phyloP scores from a whole-genome alignment of 306 rosid species.

The Echinosophora koreensis region DNA sequence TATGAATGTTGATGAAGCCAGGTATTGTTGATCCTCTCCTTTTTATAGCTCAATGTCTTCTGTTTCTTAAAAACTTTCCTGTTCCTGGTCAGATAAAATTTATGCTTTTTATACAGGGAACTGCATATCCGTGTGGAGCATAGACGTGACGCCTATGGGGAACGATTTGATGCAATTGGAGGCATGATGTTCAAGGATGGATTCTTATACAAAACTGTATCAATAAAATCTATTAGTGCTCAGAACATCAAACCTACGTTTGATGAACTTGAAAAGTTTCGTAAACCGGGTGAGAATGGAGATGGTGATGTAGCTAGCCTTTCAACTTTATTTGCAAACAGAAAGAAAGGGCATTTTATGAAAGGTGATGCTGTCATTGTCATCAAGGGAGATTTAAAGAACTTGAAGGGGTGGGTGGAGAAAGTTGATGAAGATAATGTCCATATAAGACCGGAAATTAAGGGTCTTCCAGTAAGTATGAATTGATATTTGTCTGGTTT shows the following conservation, averaged over 20 bases:
- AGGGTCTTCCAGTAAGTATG: slow-evolving; percentile 87
- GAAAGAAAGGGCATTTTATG: slow-evolving; percentile 97
- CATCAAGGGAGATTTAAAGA: slow-evolving; percentile 89
- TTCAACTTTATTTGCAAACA: slow-evolving; percentile 86
- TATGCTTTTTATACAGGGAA: slow-evolving; percentile 69
- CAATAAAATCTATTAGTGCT: slow-evolving; percentile 85
- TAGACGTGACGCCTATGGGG: slow-evolving; percentile 89
- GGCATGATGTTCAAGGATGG: slow-evolving; percentile 98
- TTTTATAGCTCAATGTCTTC: slow-evolving; percentile 20
- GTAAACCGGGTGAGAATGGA: slow-evolving; percentile 91
- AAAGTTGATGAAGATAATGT: slow-evolving; percentile 94
- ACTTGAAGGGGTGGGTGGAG: slow-evolving; percentile 96
- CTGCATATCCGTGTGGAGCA: slow-evolving; percentile 94
- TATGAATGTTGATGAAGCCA: slow-evolving; percentile 92
- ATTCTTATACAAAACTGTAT: slow-evolving; percentile 85
- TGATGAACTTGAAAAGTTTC: slow-evolving; percentile 95
- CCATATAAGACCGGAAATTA: slow-evolving; percentile 88
- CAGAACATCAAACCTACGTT: slow-evolving; percentile 89
- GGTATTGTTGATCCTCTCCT: slow-evolving; percentile 56
- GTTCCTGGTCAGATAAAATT: slow-evolving; percentile 39
- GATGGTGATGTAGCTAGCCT: slow-evolving; percentile 87
- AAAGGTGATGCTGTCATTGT: slow-evolving; percentile 97
- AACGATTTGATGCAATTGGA: slow-evolving; percentile 83
- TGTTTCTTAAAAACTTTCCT: slow-evolving; percentile 37
- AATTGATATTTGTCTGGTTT: slow-evolving; percentile 23